Evolutionary conservation across 1,284 basidiomycete species (phyloP), one percentile per base, ranked within the genome.

Genomic region (Cutaneotrichosporon dermatis): DNA sequence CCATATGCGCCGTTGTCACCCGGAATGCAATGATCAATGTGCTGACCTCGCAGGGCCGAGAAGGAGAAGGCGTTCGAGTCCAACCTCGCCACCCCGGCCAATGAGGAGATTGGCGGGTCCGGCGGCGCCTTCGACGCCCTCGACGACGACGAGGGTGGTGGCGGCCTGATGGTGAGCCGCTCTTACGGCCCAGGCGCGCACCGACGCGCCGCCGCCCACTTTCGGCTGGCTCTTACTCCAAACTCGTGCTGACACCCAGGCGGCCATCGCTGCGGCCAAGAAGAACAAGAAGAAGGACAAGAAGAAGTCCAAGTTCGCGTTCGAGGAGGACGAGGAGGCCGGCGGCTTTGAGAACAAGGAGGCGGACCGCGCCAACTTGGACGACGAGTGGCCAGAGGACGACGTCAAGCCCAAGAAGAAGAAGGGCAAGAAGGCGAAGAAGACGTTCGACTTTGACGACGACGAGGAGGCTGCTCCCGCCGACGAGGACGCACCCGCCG

Each of bases 91-190:
- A 68, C 71, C 33, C 78, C 76, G 61, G 81, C 73, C 37, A 80
- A 78, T 13, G 80, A 72, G 33, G 76, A 79, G 15, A 81, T 83
- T 65, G 81, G 79, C 11, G 51, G 39, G 53, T 40, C 9, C 59
- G 57, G 74, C 70, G 64, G 65, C 50, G 62, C 68, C 2, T 77
- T 74, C 52, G 76, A 72, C 45, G 54, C 73, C 54, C 63, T 76
- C 42, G 71, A 74, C 59, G 84, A 84, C 37, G 86, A 88, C 39
- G 87, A 86, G 37, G 85, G 87, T 40, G 75, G 88, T 84, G 91
- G 89, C 49, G 89, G 89, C 34, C 80, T 93, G 44, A 92, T 93
- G 90, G 90, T 90, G 70, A 59, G 85, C 79, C 9, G 10, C 25
- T 6, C 13, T 35, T 40, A 12, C 12, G 46, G 46, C 34, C 46